A percentile compares a stretch with the other conserved stretches of the same genome.
Evolutionary conservation across 768 basidiomycete genomes (phyloP).

Genomic region (Boletus rubescentipes): DNA sequence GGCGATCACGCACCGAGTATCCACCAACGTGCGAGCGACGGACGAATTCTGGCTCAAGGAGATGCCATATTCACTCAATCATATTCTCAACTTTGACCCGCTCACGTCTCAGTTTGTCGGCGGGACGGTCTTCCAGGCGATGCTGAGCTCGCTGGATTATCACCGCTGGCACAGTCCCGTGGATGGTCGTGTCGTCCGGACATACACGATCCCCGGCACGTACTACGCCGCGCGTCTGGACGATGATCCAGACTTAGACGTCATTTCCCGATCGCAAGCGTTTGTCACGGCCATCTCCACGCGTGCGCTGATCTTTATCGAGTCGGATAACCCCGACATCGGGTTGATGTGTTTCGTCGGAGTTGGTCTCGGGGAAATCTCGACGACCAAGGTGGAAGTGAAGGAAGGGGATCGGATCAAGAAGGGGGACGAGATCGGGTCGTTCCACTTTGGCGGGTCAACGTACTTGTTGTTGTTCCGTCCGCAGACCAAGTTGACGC

Average conservation of each 20-base stretch:
- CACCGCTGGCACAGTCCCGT: slow-evolving; percentile 68
- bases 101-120: slow-evolving; percentile 44
- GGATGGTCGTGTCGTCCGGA: slow-evolving; percentile 41
- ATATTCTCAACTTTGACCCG: slow-evolving; percentile 50
- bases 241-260: slow-evolving; percentile 27
- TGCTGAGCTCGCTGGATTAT: slow-evolving; percentile 53
- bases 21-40: slow-evolving; percentile 35
- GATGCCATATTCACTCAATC: slow-evolving; percentile 55
- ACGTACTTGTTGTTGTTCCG: slow-evolving; percentile 49
- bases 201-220: slow-evolving; percentile 46
- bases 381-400: slow-evolving; percentile 54
- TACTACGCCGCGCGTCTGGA: slow-evolving; percentile 45
- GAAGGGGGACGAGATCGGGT: slow-evolving; percentile 58
- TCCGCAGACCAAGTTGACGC: slow-evolving; percentile 25
- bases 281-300: slow-evolving; percentile 52
- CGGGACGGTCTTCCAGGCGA: slow-evolving; percentile 56
- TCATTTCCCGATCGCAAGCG: slow-evolving; percentile 20
- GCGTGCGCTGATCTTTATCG: slow-evolving; percentile 57
- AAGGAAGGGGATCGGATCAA: slow-evolving; percentile 43
- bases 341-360: slow-evolving; percentile 60
- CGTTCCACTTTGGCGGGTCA: slow-evolving; percentile 66
- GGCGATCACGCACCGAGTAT: slow-evolving; percentile 45
- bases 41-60: slow-evolving; percentile 64
- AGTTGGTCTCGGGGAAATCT: slow-evolving; percentile 63
- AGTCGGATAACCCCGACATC: slow-evolving; percentile 51